These are phyloP conservation scores for Capsicum pubescens DNA, from an alignment of 257 asterid genomes.

Conservation along the genomic window DNA sequence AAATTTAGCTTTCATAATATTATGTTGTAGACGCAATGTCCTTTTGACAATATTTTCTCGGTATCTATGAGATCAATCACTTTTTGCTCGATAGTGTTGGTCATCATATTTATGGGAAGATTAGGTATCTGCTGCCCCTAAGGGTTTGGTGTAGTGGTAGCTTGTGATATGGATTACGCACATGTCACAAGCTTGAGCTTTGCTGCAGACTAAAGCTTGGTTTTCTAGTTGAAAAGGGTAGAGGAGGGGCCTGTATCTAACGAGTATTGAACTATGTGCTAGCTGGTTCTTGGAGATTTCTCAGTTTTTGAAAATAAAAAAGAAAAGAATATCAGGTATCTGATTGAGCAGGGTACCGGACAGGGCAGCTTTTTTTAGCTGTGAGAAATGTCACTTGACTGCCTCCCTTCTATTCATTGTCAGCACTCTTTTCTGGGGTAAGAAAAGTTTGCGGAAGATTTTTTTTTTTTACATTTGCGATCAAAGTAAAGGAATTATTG, in stretches of 20 bases:
- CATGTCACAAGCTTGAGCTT: not conserved
- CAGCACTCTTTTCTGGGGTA: not conserved
- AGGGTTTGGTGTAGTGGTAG: not conserved
- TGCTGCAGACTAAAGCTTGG: not conserved
- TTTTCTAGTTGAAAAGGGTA: not conserved
- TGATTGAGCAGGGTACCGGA: conserved; percentile 11
- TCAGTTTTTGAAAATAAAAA: not conserved
- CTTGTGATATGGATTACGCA: not conserved
- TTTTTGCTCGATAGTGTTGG: not conserved
- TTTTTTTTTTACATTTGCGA: not conserved
- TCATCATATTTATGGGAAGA: conserved; percentile 17
- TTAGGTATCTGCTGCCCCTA: conserved; percentile 14
- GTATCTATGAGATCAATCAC: not conserved
- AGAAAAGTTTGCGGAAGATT: not conserved
- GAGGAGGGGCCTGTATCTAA: not conserved
- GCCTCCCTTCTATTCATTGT: conserved; percentile 14
- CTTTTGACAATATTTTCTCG: not conserved
- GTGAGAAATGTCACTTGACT: not conserved
- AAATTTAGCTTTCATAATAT: not conserved
- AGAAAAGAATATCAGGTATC: not conserved
- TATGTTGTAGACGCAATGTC: not conserved
- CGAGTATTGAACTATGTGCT: not conserved
- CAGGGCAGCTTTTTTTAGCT: not conserved
- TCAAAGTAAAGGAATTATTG: not conserved
- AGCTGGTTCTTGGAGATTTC: conserved; percentile 3